Conservation (phyloP, 2,329 filamentous ascomycete genomes). For the Orbilia quercus region DNA sequence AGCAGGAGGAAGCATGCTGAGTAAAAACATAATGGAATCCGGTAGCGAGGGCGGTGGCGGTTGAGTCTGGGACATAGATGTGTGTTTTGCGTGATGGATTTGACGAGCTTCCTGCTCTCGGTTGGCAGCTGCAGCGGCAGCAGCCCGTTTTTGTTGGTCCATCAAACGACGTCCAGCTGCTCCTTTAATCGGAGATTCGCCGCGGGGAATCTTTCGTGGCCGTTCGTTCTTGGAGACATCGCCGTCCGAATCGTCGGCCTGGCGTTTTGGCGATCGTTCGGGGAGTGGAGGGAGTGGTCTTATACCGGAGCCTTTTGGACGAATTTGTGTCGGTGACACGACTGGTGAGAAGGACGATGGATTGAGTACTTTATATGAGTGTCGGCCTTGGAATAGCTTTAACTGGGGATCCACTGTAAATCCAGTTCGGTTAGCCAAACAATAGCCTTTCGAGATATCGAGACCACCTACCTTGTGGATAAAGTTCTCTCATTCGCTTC, state of each 20-base stretch:
- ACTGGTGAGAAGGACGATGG: slow-evolving; percentile 59
- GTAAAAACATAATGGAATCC: slow-evolving; percentile 71
- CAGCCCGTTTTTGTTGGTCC: slow-evolving; percentile 71
- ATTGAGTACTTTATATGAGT: slow-evolving; percentile 60
- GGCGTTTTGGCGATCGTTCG: slow-evolving; percentile 68
- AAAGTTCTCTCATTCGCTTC: slow-evolving; percentile 91
- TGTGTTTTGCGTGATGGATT: slow-evolving; percentile 43
- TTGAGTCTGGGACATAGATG: slow-evolving; percentile 52
- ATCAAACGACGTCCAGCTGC: slow-evolving; percentile 86
- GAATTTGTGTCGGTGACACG: slow-evolving; percentile 58
- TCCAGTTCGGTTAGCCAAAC: neutral
- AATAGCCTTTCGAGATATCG: neutral
- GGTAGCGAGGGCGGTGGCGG: slow-evolving; percentile 75
- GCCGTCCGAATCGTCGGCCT: slow-evolving; percentile 70
- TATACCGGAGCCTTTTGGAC: slow-evolving; percentile 62
- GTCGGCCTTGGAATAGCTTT: slow-evolving; percentile 59
- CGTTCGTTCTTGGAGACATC: slow-evolving; percentile 70
- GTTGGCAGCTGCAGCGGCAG: slow-evolving; percentile 69
- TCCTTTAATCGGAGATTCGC: slow-evolving; percentile 92
- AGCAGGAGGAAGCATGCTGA: slow-evolving; percentile 79
- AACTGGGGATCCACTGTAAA: slow-evolving; percentile 57
- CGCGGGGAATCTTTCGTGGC: slow-evolving; percentile 85
- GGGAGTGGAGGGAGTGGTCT: slow-evolving; percentile 59
- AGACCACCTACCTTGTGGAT: slow-evolving; percentile 76
- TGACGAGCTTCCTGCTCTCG: slow-evolving; percentile 55